Evolutionary conservation across 441 rosid genomes (phyloP), one percentile per base, ranked within the genome.

Genomic region (Manihot esculenta): DNA sequence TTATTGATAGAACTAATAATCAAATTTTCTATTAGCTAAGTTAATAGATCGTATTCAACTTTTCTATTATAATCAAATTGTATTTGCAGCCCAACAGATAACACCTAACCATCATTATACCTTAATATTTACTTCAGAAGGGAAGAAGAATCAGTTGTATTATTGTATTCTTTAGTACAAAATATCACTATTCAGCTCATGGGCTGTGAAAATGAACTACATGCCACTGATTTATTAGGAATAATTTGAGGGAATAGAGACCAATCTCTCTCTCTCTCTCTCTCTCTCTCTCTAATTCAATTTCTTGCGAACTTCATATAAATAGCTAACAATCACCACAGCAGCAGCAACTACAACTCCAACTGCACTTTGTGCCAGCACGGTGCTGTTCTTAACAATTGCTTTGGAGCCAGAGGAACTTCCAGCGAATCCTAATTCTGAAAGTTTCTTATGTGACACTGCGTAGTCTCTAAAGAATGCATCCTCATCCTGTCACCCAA

Each of bases 291-390:
- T 74, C 81, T 86, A 88, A 81, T 89, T 88, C 85, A 78, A 79
- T 81, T 74, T 84, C 78, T 84, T 89, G 77, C 90, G 87, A 57
- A 87, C 80, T 81, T 94, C 96, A 15, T 91, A 90, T 17, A 85
- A 66, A 87, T 94, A 91, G 87, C 98, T 78, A 12, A 88, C 68
- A 76, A 85, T 84, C 81, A 88, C 91, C 70, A 90, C 96, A 5
- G 93, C 95, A 56, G 92, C 97, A 66, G 96, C 81, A 66, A 91
- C 91, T 0, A 77, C 92, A 17, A 91, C 89, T 33, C 97, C 97
- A 9, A 86, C 89, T 3, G 96, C 95, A 18, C 98, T 71, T 69
- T 87, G 89, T 33, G 96, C 97, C 53, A 88, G 69, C 66, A 88
- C 62, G 17, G 79, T 81, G 78, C 87, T 69, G 78, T 89, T 91